Evolutionary conservation across 129 eudicot species (phyloP), one percentile per base, ranked within the genome.

Genomic region (Escallonia rubra): DNA sequence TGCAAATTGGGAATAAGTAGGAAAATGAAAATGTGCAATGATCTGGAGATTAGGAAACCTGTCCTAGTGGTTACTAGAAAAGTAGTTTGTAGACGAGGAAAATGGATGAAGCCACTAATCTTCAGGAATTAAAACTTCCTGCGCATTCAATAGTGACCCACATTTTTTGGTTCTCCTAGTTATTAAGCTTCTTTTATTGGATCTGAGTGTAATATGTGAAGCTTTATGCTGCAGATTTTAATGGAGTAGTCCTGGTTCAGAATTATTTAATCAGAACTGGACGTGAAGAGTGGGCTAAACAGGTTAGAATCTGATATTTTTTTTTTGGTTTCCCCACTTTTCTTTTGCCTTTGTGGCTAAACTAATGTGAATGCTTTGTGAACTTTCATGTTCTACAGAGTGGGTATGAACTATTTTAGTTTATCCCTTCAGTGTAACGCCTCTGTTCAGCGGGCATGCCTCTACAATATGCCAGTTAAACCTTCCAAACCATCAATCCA

Each of bases 191-290:
- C 23, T 15, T 58, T 44, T 34, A n/a, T 9, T 1, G 55, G 67
- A 41, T 43, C 6, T 56, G 13, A 52, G 12, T 54, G 34, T 65
- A 65, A 55, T 6, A 54, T 65, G 38, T 39, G 63, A 41, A 56
- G 62, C 39, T 50, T 58, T 66, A 38, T 52, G 64, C 49, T 78
- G 82, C 79, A 93, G 98, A 89, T 78, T 93, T 93, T 83, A 93
- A 89, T 65, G 96, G 98, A 62, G 95, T 66, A 78, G 88, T 79
- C 69, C 81, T 93, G 81, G 98, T 93, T 61, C 95, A 86, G 79
- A 93, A 93, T 79, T 80, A 89, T 77, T 75, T 93, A 44, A 80
- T 72, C 40, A 80, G 98, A 68, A 81, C 96, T 13, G 95, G 91
- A 42, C 87, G 87, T 61, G 91, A 81, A 73, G 89, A 82, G 67